phyloP scores from a whole-genome alignment of 768 basidiomycete genomes.

The Hygrocybe coccinea region DNA sequence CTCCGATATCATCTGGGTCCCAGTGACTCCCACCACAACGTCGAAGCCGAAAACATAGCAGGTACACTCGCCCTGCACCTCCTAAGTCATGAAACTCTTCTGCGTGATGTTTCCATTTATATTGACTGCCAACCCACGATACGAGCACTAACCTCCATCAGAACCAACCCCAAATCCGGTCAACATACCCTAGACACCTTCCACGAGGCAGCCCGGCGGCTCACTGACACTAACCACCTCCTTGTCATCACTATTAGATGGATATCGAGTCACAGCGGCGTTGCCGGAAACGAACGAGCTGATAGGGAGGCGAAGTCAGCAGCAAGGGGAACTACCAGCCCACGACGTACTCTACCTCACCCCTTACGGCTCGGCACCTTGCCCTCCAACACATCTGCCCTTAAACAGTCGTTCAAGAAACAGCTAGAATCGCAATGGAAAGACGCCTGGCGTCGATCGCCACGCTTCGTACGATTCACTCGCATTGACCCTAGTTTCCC shows the following conservation, averaged over 20 bases:
- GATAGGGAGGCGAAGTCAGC: conserved; percentile 23
- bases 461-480: background rate
- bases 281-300: conserved; percentile 23
- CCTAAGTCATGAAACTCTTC: too few species aligned
- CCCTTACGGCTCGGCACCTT: background rate
- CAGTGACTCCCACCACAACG: conserved; percentile 18
- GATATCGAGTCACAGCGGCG: conserved; percentile 23
- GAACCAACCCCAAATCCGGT: background rate
- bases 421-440: background rate
- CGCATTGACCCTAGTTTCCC: background rate
- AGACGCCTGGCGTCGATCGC: background rate
- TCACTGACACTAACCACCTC: background rate
- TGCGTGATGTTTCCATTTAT: too few species aligned
- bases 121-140: too few species aligned
- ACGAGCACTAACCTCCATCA: background rate
- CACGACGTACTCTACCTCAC: background rate
- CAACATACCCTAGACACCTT: background rate
- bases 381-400: background rate
- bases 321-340: conserved; percentile 3
- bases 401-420: background rate
- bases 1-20: conserved; percentile 19
- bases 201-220: background rate
- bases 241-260: conserved; percentile 11
- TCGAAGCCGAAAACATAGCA: conserved; percentile 29
- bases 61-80: conserved; percentile 9